A percentile compares a stretch with the other conserved stretches of the same genome.
Evolutionary conservation across 1,284 basidiomycete genomes (phyloP).

Genomic region (Trichosporon sp.): DNA sequence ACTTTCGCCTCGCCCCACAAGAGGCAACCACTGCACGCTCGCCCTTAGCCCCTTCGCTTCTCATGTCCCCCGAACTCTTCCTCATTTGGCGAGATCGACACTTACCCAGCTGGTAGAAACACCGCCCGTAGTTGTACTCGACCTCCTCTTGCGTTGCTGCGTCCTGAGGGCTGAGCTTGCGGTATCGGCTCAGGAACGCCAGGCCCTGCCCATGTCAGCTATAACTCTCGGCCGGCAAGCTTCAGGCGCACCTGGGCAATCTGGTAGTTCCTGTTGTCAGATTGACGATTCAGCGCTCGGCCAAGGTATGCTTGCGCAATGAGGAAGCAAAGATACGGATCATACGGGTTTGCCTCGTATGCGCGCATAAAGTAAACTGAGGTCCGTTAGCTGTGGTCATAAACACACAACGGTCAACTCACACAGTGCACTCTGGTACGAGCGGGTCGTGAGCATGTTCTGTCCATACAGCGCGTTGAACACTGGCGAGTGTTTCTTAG

Average conservation of each 20-base stretch:
- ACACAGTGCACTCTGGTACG: slow-evolving; percentile 88
- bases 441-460: slow-evolving; percentile 74
- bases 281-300: slow-evolving; percentile 84
- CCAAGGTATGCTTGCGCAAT: slow-evolving; percentile 79
- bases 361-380: slow-evolving; percentile 82
- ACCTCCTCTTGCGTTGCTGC: slow-evolving; percentile 60
- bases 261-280: slow-evolving; percentile 85
- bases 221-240: no score
- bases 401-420: slow-evolving; percentile 37
- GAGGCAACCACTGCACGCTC: background rate
- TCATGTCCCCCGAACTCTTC: background rate
- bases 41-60: background rate
- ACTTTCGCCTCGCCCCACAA: background rate
- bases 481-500: slow-evolving; percentile 68
- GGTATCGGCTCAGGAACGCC: slow-evolving; percentile 73
- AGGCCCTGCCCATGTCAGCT: slow-evolving; percentile 56
- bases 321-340: slow-evolving; percentile 77
- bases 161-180: slow-evolving; percentile 53
- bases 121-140: slow-evolving; percentile 85
- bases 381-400: background rate
- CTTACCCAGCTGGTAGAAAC: slow-evolving; percentile 82
- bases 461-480: slow-evolving; percentile 78
- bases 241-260: slow-evolving; percentile 62
- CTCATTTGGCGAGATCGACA: slow-evolving; percentile 11
- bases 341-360: slow-evolving; percentile 73